A percentile compares a stretch with the other conserved stretches of the same genome.
Evolutionary conservation across 495 filamentous ascomycete species (phyloP).

Genomic region (Podospora pseudocomata): DNA sequence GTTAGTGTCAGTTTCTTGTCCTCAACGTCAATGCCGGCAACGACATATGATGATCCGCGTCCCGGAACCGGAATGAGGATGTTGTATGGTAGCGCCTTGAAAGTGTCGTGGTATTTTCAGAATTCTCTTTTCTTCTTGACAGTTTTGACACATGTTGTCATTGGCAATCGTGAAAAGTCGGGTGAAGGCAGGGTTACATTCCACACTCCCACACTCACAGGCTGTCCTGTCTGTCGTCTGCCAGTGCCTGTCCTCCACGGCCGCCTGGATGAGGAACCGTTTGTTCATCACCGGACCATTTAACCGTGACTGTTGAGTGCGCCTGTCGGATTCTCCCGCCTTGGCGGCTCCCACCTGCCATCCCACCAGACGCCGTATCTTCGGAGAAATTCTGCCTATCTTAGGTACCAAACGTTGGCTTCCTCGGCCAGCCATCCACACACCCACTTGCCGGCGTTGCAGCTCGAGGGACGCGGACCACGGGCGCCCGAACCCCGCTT

Average conservation of each 20-base stretch:
- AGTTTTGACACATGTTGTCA: neutral
- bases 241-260: neutral
- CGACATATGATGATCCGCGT: neutral
- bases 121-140: neutral
- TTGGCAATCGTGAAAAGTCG: slow-evolving; percentile 6
- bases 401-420: slow-evolving; percentile 9
- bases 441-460: slow-evolving; percentile 2
- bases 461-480: slow-evolving; percentile 1
- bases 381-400: slow-evolving; percentile 17
- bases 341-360: slow-evolving; percentile 18
- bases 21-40: neutral
- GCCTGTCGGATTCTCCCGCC: slow-evolving; percentile 20
- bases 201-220: slow-evolving; percentile 4
- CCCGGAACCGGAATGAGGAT: neutral
- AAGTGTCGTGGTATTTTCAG: neutral
- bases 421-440: neutral
- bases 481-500: neutral
- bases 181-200: slow-evolving; percentile 15
- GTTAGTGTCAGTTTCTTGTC: neutral
- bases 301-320: slow-evolving; percentile 12
- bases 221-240: neutral
- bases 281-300: slow-evolving; percentile 12
- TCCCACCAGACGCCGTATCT: slow-evolving; percentile 4
- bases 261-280: neutral
- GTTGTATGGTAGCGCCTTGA: neutral